These are phyloP conservation scores for Penstemon newberryi DNA, from an alignment of 257 asterid species.

Conservation along the genomic window DNA sequence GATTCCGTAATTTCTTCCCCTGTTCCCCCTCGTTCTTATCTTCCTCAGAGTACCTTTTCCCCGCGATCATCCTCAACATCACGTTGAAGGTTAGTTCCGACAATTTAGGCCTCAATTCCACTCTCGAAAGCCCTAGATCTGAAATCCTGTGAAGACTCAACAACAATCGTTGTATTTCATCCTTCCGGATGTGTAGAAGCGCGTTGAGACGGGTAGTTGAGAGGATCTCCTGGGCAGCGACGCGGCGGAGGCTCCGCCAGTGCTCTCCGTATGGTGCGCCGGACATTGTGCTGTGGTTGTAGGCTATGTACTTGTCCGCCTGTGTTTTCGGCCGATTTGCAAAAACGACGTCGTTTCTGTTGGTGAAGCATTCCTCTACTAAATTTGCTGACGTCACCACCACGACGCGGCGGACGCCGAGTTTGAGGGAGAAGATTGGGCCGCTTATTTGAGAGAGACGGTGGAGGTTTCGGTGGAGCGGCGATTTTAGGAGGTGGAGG, in stretches of 20 bases:
- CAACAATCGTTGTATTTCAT: constrained; percentile 25
- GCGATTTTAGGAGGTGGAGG: constrained; percentile 40
- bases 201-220: constrained; percentile 26
- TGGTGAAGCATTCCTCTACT: constrained; percentile 41
- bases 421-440: constrained; percentile 38
- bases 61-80: constrained; percentile 38
- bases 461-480: constrained; percentile 37
- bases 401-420: constrained; percentile 38
- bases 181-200: constrained; percentile 21
- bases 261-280: constrained; percentile 37
- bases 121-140: neutral
- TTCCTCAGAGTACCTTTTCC: constrained; percentile 28
- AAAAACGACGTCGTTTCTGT: constrained; percentile 27
- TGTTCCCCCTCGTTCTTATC: neutral
- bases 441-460: constrained; percentile 30
- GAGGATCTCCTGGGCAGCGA: constrained; percentile 33
- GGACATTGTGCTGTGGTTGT: constrained; percentile 25
- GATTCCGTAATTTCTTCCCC: constrained; percentile 5
- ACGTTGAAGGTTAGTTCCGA: constrained; percentile 29
- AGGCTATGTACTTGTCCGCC: constrained; percentile 33
- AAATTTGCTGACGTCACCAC: constrained; percentile 36
- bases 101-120: constrained; percentile 24
- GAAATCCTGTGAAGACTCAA: constrained; percentile 3
- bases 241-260: constrained; percentile 41
- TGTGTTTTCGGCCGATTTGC: constrained; percentile 32